Percentiles rank a stretch among this genome's conserved stretches.
phyloP scores from a whole-genome alignment of 1,284 basidiomycete genomes.

The Leccinum pachyderme region DNA sequence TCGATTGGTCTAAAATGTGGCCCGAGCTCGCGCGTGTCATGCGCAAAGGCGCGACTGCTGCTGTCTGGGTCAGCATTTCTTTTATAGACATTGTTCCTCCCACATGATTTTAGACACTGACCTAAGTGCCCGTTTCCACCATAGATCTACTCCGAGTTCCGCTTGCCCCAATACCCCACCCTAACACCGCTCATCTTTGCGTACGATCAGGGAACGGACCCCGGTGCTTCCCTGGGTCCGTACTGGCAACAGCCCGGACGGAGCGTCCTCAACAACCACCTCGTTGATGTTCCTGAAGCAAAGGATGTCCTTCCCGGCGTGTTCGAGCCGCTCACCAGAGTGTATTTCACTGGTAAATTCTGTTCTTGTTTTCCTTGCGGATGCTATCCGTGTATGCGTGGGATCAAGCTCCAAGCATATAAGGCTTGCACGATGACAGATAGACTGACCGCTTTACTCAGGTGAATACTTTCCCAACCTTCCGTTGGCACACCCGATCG shows the following conservation, averaged over 20 bases:
- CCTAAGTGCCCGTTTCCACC: not conserved
- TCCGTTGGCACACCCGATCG: slow-evolving; percentile 41
- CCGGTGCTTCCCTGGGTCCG: slow-evolving; percentile 56
- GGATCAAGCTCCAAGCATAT: not conserved
- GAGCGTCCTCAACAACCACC: slow-evolving; percentile 65
- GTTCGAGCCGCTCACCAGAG: slow-evolving; percentile 44
- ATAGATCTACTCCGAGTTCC: slow-evolving; percentile 79
- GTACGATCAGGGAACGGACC: slow-evolving; percentile 59
- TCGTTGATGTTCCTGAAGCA: slow-evolving; percentile 67
- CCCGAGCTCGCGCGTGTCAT: slow-evolving; percentile 64
- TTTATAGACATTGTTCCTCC: not conserved
- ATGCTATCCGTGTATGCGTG: not conserved
- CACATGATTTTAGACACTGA: not conserved
- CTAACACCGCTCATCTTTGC: slow-evolving; percentile 58
- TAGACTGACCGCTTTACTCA: slow-evolving; percentile 11
- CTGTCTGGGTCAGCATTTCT: slow-evolving; percentile 63
- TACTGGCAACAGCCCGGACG: slow-evolving; percentile 82
- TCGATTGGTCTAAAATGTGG: slow-evolving; percentile 65
- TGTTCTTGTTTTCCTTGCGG: not conserved
- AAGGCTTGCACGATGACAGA: not conserved
- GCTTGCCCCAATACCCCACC: slow-evolving; percentile 58
- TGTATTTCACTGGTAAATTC: slow-evolving; percentile 52
- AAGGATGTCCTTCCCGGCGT: slow-evolving; percentile 33
- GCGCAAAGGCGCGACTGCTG: slow-evolving; percentile 36
- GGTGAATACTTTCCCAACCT: slow-evolving; percentile 44